Percentiles rank a stretch among this genome's conserved stretches.
These are phyloP conservation scores for Coemansia brasiliensis DNA, from an alignment of 192 early-diverging fungal genomes.

Conservation along the genomic window DNA sequence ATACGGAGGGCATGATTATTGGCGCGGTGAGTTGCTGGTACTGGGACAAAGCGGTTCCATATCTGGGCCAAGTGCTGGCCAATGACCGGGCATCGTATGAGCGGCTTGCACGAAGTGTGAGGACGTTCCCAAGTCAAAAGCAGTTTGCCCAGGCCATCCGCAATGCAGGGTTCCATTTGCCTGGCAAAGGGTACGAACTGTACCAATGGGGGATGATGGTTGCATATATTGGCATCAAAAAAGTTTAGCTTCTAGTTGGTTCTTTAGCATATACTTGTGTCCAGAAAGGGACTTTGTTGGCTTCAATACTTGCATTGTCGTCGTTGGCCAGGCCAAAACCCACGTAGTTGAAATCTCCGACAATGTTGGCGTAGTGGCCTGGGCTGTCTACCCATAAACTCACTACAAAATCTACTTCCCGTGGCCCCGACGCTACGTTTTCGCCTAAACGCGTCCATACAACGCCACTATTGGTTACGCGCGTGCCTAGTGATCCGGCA, in stretches of 20 bases:
- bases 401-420: conserved; percentile 14
- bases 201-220: conserved; percentile 37
- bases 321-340: conserved; percentile 34
- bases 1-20: conserved; percentile 80
- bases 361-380: conserved; percentile 36
- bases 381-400: conserved; percentile 15
- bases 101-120: conserved; percentile 87
- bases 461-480: conserved; percentile 23
- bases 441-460: conserved; percentile 26
- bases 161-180: conserved; percentile 77
- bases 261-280: conserved; percentile 32
- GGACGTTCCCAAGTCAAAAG: conserved; percentile 82
- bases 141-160: conserved; percentile 84
- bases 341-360: conserved; percentile 33
- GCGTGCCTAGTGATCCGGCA: conserved; percentile 16
- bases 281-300: conserved; percentile 20
- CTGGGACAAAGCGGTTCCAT: conserved; percentile 86
- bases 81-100: conserved; percentile 85
- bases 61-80: conserved; percentile 73
- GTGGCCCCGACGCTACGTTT: conserved; percentile 28
- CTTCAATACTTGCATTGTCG: background rate
- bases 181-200: conserved; percentile 78
- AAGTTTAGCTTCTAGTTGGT: background rate
- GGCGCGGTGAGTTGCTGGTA: conserved; percentile 77
- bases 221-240: conserved; percentile 18